phyloP scores from a whole-genome alignment of 495 filamentous ascomycete species.

The Patellaria atrata region DNA sequence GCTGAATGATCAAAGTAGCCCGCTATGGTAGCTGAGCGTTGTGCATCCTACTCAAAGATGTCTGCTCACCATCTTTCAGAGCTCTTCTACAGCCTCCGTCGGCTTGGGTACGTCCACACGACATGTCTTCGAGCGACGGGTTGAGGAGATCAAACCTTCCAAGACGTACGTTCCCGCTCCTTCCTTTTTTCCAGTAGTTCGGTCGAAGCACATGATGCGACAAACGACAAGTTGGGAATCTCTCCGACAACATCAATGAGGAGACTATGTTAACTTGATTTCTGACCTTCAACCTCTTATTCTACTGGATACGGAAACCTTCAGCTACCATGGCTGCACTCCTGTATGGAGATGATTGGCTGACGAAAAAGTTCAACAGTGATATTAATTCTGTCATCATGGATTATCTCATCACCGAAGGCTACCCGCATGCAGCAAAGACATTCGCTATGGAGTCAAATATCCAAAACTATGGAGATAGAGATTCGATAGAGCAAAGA shows the following conservation, averaged over 20 bases:
- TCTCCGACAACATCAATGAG: conserved; percentile 84
- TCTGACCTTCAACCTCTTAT: conserved; percentile 35
- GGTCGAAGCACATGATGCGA: conserved; percentile 53
- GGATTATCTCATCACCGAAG: conserved; percentile 93
- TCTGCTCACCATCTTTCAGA: conserved; percentile 18
- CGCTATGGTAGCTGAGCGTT: no score
- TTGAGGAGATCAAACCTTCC: conserved; percentile 72
- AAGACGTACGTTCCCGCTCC: conserved; percentile 69
- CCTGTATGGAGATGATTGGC: conserved; percentile 3
- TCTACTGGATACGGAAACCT: conserved; percentile 5
- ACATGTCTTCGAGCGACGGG: conserved; percentile 61
- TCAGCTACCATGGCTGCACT: conserved; percentile 2
- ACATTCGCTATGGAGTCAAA: conserved; percentile 94
- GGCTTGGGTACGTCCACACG: conserved; percentile 53
- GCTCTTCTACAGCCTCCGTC: conserved; percentile 29
- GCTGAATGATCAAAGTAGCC: no score
- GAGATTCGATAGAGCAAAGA: conserved; percentile 58
- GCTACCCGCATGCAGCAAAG: conserved; percentile 81
- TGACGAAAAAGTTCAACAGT: conserved; percentile 43
- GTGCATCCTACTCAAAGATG: no score
- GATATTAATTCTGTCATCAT: conserved; percentile 93
- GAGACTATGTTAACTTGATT: conserved; percentile 70
- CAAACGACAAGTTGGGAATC: conserved; percentile 98
- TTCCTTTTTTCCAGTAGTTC: conserved; percentile 8
- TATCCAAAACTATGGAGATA: conserved; percentile 53